phyloP scores from a whole-genome alignment of 2,329 filamentous ascomycete species.

The Onygenales sp. region DNA sequence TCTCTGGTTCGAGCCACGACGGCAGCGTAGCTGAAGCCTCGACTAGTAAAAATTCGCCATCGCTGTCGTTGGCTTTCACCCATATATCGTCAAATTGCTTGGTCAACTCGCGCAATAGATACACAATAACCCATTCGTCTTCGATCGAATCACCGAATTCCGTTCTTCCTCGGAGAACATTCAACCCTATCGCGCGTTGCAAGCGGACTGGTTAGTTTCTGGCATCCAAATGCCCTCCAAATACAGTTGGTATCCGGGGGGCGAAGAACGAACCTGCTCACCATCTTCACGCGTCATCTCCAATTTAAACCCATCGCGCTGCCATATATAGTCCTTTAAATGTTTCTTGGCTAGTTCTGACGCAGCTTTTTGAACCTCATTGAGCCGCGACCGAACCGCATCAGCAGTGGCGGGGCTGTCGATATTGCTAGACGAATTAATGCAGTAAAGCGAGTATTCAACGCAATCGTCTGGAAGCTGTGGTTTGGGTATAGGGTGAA shows the following conservation, averaged over 20 bases:
- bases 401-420: slow-evolving; percentile 46
- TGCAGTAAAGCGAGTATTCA: slow-evolving; percentile 70
- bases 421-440: slow-evolving; percentile 49
- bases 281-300: slow-evolving; percentile 53
- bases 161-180: slow-evolving; percentile 63
- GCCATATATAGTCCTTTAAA: slow-evolving; percentile 89
- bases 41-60: slow-evolving; percentile 90
- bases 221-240: background rate
- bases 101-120: slow-evolving; percentile 72
- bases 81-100: slow-evolving; percentile 64
- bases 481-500: slow-evolving; percentile 54
- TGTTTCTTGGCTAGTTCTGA: slow-evolving; percentile 53
- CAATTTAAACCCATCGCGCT: slow-evolving; percentile 71
- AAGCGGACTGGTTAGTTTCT: slow-evolving; percentile 11
- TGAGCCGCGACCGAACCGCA: slow-evolving; percentile 51
- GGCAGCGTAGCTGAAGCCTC: slow-evolving; percentile 85
- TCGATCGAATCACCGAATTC: slow-evolving; percentile 92
- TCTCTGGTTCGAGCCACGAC: slow-evolving; percentile 83
- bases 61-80: slow-evolving; percentile 74
- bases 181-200: slow-evolving; percentile 26
- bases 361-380: slow-evolving; percentile 61
- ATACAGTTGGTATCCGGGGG: background rate
- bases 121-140: slow-evolving; percentile 96
- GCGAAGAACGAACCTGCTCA: slow-evolving; percentile 25
- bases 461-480: slow-evolving; percentile 72